Evolutionary conservation across 108 stramenopile genomes (phyloP).

Genomic region (Stephanodiscus minutulus): DNA sequence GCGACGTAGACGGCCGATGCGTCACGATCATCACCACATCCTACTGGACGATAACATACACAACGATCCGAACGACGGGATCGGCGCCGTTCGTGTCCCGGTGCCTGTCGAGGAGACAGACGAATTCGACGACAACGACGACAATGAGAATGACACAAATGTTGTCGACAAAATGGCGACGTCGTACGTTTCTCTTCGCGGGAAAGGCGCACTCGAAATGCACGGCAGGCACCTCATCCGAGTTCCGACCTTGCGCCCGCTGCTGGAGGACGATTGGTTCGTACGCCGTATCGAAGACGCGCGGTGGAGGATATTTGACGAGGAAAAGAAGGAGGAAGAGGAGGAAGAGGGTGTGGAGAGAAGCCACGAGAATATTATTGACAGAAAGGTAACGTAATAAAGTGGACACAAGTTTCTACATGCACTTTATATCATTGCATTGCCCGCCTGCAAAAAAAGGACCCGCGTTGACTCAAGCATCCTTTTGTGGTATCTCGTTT

Average conservation of each 20-base stretch:
- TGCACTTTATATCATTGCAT: too few relatives aligned
- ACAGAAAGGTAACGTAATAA: not conserved
- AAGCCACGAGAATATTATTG: not conserved
- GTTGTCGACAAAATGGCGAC: not conserved
- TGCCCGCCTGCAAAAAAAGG: not conserved
- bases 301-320: constrained; percentile 34
- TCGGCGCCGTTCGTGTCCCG: constrained; percentile 70
- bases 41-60: constrained; percentile 91
- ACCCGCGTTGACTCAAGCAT: not conserved
- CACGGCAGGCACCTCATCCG: constrained; percentile 81
- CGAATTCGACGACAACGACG: not conserved
- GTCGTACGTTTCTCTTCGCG: constrained; percentile 52
- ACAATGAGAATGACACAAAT: not conserved
- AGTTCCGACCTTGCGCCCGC: constrained; percentile 77
- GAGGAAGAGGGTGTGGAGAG: not conserved
- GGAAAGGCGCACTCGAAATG: constrained; percentile 43
- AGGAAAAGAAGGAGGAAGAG: constrained; percentile 9
- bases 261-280: constrained; percentile 77
- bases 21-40: constrained; percentile 69
- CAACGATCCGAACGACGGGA: constrained; percentile 69
- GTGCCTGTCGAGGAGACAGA: not conserved
- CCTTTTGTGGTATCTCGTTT: not conserved
- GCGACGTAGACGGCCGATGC: not conserved
- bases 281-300: constrained; percentile 64
- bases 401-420: not conserved